Percentiles rank a stretch among this genome's conserved stretches.
Evolutionary conservation across 129 eudicot genomes (phyloP).

Genomic region (Rutidosis leptorrhynchoides): DNA sequence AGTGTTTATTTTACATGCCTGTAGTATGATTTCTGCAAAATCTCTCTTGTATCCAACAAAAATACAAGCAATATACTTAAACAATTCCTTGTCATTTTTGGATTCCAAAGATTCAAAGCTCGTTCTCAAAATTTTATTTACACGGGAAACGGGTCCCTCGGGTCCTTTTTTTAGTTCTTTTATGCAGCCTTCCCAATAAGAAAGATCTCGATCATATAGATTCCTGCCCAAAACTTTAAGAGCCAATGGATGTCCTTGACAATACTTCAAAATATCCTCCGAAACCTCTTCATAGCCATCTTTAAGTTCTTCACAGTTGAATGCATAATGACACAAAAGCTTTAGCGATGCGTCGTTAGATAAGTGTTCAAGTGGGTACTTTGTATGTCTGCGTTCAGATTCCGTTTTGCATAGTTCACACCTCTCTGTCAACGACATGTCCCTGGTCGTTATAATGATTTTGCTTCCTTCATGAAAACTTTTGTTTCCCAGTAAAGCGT

Average conservation of each 20-base stretch:
- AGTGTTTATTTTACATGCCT: neutral
- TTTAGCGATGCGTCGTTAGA: neutral
- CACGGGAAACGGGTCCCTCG: neutral
- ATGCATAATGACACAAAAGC: neutral
- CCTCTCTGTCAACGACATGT: neutral
- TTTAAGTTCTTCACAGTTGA: neutral
- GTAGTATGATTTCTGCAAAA: neutral
- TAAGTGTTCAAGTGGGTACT: neutral
- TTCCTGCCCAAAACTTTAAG: neutral
- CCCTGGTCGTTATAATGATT: neutral
- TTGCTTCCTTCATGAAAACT: neutral
- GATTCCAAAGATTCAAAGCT: neutral
- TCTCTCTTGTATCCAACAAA: neutral
- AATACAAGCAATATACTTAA: neutral
- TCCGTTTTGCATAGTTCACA: neutral
- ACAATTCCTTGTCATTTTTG: neutral
- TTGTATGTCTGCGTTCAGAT: neutral
- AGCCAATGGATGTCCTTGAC: neutral
- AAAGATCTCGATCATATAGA: neutral
- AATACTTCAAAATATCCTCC: neutral
- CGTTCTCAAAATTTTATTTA: neutral
- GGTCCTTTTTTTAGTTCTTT: neutral
- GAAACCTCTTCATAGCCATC: neutral
- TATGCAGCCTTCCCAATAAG: neutral
- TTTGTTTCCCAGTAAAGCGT: neutral